Evolutionary conservation across 1,284 basidiomycete species (phyloP).

Genomic region (Rhizoctonia solani): DNA sequence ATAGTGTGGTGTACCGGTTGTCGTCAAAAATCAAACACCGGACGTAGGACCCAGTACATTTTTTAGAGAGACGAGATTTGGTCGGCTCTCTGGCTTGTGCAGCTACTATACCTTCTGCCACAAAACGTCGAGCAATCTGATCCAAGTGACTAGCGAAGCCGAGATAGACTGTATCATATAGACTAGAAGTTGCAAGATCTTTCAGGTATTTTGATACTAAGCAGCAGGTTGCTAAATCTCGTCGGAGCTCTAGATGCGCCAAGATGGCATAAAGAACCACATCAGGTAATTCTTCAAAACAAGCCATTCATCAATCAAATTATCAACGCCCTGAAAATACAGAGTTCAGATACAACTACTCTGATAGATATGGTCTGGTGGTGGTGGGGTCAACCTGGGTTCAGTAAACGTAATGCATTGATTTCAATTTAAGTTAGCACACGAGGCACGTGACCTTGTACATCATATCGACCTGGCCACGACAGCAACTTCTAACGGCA

Average conservation of each 20-base stretch:
- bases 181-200: not conserved
- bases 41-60: not conserved
- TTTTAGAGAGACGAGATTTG: not conserved
- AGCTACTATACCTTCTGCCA: no score
- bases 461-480: conserved; percentile 1
- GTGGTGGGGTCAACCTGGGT: not conserved
- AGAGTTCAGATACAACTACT: no score
- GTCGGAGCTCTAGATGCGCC: not conserved
- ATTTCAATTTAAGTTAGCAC: no score
- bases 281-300: not conserved
- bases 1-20: not conserved
- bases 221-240: conserved; percentile 13
- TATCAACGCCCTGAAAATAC: not conserved
- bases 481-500: conserved; percentile 7
- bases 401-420: not conserved
- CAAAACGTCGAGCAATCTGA: not conserved
- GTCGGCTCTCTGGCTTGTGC: not conserved
- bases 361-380: no score
- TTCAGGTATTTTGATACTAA: not conserved
- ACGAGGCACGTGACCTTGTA: conserved; percentile 20
- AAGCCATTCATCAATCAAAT: not conserved
- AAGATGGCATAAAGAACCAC: not conserved
- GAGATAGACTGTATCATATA: conserved; percentile 3
- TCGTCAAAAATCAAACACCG: conserved; percentile 20
- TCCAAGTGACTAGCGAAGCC: conserved; percentile 12